Base-by-base conservation (phyloP, 345 rosid species). In the Cardamine chenopodiifolia region DNA sequence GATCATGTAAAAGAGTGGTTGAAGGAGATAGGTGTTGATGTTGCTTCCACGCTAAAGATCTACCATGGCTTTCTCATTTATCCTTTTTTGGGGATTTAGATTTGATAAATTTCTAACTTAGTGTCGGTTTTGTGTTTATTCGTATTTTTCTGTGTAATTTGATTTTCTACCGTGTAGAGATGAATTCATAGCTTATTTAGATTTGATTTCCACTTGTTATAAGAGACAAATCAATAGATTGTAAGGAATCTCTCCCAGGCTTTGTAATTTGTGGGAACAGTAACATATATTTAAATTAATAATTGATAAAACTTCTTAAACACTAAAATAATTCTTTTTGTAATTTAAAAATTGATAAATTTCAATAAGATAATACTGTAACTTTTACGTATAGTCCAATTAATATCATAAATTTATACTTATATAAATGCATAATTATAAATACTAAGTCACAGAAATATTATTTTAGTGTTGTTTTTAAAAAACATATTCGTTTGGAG, bases 1-100 rank as follows among this genome's bases (percentile, higher is more conserved):
- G 77, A 59, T 78, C 69, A 53, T 78, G 73, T n/a, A 72, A 70
- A 71, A 37, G 29, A 52, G 72, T 78, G 81, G 77, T 32, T 72
- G 52, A 58, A 50, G 47, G 50, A 17, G 56, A 71, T 47, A 49
- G 72, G 71, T 60, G 77, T 71, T 77, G 81, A 77, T 60, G 81
- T 71, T 71, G 60, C 69, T 59, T 65, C 17, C 50, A 28, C 12
- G 7, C 19, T 23, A 61, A 60, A 75, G 29, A 75, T 68, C 79
- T 40, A 62, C 70, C 55, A 45, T 50, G 53, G 34, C 35, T 25
- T 60, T 60, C 39, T 48, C 25, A 19, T 42, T 31, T 52, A 74
- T 66, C 53, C 42, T 34, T 20, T 11, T 55, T 23, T 23, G 25
- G 8, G 44, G 59, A 39, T 60, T 60, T 50, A 68, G 31, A 32